Conservation (phyloP, 202 grass and related monocot species). For the Cymbopogon flexuosus region DNA sequence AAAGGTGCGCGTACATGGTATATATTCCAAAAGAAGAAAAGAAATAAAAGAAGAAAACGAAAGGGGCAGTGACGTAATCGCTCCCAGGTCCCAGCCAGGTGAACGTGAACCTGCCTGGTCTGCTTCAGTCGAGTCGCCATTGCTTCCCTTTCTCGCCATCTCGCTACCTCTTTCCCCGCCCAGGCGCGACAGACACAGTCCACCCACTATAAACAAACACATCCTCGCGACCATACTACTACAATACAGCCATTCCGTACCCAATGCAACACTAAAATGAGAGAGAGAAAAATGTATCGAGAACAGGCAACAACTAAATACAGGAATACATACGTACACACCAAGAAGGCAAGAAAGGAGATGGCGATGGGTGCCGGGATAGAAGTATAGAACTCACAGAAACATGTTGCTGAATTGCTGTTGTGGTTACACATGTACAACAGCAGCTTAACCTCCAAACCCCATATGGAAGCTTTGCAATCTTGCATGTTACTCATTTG, state of each 20-base stretch:
- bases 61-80: neutral
- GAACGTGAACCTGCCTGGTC: neutral
- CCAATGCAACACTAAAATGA: neutral
- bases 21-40: neutral
- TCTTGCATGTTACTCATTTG: conserved; percentile 48
- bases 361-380: neutral
- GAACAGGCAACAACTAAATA: conserved; percentile 30
- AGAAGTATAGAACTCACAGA: neutral
- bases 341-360: conserved; percentile 1
- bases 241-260: neutral
- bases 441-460: conserved; percentile 27
- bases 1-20: neutral
- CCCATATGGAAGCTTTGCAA: conserved; percentile 21
- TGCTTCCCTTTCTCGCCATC: conserved; percentile 43
- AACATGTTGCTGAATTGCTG: neutral
- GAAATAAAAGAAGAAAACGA: neutral
- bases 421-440: conserved; percentile 18
- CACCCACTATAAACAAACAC: conserved; percentile 33
- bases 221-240: conserved; percentile 3
- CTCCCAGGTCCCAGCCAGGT: neutral
- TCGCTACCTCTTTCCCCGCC: conserved; percentile 18
- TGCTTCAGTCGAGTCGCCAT: neutral
- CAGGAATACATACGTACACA: conserved; percentile 2
- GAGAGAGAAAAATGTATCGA: neutral
- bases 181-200: conserved; percentile 27